Evolutionary conservation across 2,329 filamentous ascomycete genomes (phyloP).

Genomic region (Alternaria triticimaculans): DNA sequence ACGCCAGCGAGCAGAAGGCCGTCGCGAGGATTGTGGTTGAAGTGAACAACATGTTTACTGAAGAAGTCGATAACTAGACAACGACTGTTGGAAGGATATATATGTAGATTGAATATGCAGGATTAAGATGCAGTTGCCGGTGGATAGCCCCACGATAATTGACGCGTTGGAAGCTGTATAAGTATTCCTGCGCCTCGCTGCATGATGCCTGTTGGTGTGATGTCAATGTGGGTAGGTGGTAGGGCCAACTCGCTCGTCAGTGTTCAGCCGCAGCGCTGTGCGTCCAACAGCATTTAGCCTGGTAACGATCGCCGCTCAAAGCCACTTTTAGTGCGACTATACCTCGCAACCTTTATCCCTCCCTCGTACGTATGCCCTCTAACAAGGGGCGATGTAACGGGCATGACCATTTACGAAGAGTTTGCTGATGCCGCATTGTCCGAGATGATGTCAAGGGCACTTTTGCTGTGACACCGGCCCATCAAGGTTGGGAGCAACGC

Average conservation of each 20-base stretch:
- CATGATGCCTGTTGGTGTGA: slow-evolving; percentile 3
- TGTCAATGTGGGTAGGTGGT: slow-evolving; percentile 7
- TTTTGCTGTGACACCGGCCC: background rate
- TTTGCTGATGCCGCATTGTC: background rate
- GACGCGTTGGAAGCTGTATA: background rate
- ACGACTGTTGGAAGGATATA: background rate
- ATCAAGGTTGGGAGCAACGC: background rate
- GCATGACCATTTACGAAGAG: background rate
- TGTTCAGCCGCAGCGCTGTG: slow-evolving; percentile 20
- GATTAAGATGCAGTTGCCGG: background rate
- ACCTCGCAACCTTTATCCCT: background rate
- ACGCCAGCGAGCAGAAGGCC: slow-evolving; percentile 5
- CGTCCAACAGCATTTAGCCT: slow-evolving; percentile 9
- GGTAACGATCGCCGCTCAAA: background rate
- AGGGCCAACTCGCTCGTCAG: slow-evolving; percentile 9
- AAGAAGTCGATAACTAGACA: background rate
- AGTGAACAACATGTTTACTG: slow-evolving; percentile 2
- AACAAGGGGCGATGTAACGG: slow-evolving; percentile 5
- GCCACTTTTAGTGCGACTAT: slow-evolving; percentile 6
- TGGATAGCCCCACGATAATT: background rate
- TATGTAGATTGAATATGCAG: background rate
- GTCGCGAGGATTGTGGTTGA: background rate
- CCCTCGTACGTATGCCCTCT: background rate
- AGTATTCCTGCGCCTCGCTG: background rate
- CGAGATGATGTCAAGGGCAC: slow-evolving; percentile 12